Evolutionary conservation across 495 filamentous ascomycete species (phyloP), one percentile per base, ranked within the genome.

Genomic region (Staphylotrichum longicolle): DNA sequence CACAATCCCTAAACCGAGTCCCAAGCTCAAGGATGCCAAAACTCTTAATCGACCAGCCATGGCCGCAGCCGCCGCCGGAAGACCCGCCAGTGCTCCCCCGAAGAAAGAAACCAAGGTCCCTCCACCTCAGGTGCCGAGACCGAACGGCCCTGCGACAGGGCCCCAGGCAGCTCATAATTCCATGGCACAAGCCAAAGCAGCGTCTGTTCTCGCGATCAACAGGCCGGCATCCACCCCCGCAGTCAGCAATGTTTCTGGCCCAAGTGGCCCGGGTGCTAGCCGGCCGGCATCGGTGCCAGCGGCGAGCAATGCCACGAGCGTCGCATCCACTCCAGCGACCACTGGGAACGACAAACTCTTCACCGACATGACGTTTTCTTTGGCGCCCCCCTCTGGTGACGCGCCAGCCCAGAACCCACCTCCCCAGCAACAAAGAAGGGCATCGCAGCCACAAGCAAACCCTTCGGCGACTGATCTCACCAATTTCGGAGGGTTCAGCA

Each of bases 321-420:
- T 52, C 6, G 41, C 50, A 27, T 55, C 65, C 45, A 53, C 42
- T 14, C 57, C 34, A 37, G 60, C 62, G 20, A 57, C 32, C 55
- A 49, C 54, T 40, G 67, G 48, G 59, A 56, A 62, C 42, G 64
- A 57, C 39, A 70, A 62, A 34, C 59, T 70, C 45, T 81, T 79
- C 60, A 78, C 78, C 8, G 69, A 79, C 59, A 77, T 77, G 75
- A 71, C 71, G 11, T 80, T 80, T 58, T 74, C 77, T 0, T 66
- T 79, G 7, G 77, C 74, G 4, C 72, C 77, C 10, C 55, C 73
- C 4, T 63, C 64, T 6, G 60, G 51, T 12, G 72, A 76, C 40
- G 27, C 64, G 7, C 62, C 60, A 53, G 66, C 57, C 10, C 45
- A 30, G 27, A 52, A 62, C 3, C 56, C 40, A 30, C 14, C 45